Evolutionary conservation across 129 eudicot species (phyloP).

Genomic region (Chrysanthemum lavandulifolium): DNA sequence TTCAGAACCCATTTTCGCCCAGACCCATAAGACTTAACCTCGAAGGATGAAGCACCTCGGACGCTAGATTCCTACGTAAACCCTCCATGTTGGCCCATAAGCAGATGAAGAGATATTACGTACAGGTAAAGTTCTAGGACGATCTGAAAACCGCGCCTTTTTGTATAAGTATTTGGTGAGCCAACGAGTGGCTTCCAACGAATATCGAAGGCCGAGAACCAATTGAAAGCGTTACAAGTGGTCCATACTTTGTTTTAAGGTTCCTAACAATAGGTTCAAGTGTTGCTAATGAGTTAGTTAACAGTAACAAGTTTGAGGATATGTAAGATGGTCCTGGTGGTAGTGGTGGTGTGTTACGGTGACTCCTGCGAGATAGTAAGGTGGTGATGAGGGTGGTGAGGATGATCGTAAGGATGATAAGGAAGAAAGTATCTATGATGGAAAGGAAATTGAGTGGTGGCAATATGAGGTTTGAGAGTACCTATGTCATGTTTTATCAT

Average conservation of each 20-base stretch:
- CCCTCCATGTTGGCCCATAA: slow-evolving; percentile 9
- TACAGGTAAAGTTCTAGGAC: not conserved
- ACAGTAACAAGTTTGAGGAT: not conserved
- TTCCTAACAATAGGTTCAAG: not conserved
- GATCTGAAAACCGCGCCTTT: not conserved
- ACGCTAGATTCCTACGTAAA: not conserved
- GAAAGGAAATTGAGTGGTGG: too few relatives aligned
- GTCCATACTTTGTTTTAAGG: slow-evolving; percentile 3
- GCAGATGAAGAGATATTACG: not conserved
- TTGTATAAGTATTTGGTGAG: not conserved
- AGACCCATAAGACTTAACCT: not conserved
- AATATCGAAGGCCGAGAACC: slow-evolving; percentile 6
- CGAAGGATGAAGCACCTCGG: not conserved
- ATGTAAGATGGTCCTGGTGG: slow-evolving; percentile 12
- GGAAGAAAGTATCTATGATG: too few relatives aligned
- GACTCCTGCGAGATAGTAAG: not conserved
- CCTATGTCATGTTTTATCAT: too few relatives aligned
- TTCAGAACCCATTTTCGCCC: not conserved
- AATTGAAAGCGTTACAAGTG: not conserved
- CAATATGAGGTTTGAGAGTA: too few relatives aligned
- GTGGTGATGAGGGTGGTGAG: not conserved
- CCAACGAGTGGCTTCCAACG: not conserved
- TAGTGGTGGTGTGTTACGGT: not conserved
- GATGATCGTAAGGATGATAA: not conserved
- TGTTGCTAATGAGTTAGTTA: not conserved